Conservation (phyloP, 2,329 filamentous ascomycete species). For the Monilinia polystroma region DNA sequence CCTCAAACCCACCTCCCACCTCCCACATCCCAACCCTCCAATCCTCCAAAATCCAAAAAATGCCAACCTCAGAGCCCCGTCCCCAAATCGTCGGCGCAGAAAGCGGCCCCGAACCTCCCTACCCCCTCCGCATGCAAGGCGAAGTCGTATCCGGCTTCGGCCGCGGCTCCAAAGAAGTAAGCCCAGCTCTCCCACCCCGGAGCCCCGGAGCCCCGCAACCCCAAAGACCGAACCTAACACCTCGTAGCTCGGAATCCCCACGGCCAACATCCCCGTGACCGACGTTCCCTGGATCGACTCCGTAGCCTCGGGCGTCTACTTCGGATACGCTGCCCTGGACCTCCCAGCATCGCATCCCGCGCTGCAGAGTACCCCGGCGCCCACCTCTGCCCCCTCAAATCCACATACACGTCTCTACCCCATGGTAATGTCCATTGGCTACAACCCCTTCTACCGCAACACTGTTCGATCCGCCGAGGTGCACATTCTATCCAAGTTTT, state of each 20-base stretch:
- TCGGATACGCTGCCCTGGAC: slow-evolving; percentile 79
- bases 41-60: neutral
- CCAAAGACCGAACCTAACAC: slow-evolving; percentile 2
- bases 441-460: slow-evolving; percentile 98
- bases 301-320: slow-evolving; percentile 82
- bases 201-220: too few species aligned
- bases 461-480: slow-evolving; percentile 82
- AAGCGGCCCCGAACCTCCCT: slow-evolving; percentile 72
- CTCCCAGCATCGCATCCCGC: slow-evolving; percentile 51
- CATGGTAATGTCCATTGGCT: slow-evolving; percentile 93
- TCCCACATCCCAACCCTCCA: neutral
- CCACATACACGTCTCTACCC: slow-evolving; percentile 59
- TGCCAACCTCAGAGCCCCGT: slow-evolving; percentile 43
- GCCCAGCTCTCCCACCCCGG: too few species aligned
- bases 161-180: slow-evolving; percentile 85
- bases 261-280: slow-evolving; percentile 84
- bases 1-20: neutral
- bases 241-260: slow-evolving; percentile 83
- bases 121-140: slow-evolving; percentile 79
- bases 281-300: slow-evolving; percentile 60
- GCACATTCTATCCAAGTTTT: slow-evolving; percentile 78
- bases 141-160: slow-evolving; percentile 92
- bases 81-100: slow-evolving; percentile 72
- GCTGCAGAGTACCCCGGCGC: slow-evolving; percentile 19
- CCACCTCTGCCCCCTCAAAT: slow-evolving; percentile 27